Conservation (phyloP, 345 rosid genomes). For the Raphanus sativus region DNA sequence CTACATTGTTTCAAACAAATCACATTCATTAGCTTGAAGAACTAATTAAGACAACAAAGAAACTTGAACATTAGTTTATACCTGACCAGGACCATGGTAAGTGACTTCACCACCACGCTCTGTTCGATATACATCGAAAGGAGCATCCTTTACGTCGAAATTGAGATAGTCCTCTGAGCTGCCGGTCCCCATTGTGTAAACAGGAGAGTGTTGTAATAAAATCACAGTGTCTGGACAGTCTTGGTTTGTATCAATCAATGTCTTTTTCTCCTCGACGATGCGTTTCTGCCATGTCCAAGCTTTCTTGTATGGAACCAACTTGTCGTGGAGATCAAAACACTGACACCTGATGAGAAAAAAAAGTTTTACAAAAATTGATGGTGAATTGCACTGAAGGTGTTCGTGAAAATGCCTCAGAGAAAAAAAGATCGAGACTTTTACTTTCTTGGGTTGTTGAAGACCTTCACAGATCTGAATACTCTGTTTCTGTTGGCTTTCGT, state of each 20-base stretch:
- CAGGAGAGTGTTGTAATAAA: slow-evolving; percentile 67
- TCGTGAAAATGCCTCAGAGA: slow-evolving; percentile 41
- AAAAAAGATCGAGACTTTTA: slow-evolving; percentile 24
- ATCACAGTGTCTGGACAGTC: slow-evolving; percentile 70
- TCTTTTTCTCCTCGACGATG: slow-evolving; percentile 60
- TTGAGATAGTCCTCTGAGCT: slow-evolving; percentile 58
- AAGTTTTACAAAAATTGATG: background rate
- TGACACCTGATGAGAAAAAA: slow-evolving; percentile 52
- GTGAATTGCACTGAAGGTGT: slow-evolving; percentile 27
- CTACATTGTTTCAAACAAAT: slow-evolving; percentile 44
- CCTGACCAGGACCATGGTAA: slow-evolving; percentile 98
- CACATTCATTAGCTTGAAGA: background rate
- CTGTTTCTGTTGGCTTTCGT: slow-evolving; percentile 9
- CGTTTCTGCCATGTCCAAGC: slow-evolving; percentile 81
- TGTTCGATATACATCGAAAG: slow-evolving; percentile 68
- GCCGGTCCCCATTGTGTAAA: slow-evolving; percentile 69
- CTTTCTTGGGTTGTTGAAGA: slow-evolving; percentile 23
- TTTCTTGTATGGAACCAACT: slow-evolving; percentile 59
- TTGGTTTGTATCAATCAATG: slow-evolving; percentile 47
- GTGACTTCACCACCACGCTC: slow-evolving; percentile 95
- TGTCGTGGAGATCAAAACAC: slow-evolving; percentile 60
- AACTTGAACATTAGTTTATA: slow-evolving; percentile 22
- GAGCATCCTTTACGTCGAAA: slow-evolving; percentile 63
- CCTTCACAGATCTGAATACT: slow-evolving; percentile 18
- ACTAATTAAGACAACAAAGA: background rate